Evolutionary conservation across 306 rosid species (phyloP).

Genomic region (Neltuma alba): DNA sequence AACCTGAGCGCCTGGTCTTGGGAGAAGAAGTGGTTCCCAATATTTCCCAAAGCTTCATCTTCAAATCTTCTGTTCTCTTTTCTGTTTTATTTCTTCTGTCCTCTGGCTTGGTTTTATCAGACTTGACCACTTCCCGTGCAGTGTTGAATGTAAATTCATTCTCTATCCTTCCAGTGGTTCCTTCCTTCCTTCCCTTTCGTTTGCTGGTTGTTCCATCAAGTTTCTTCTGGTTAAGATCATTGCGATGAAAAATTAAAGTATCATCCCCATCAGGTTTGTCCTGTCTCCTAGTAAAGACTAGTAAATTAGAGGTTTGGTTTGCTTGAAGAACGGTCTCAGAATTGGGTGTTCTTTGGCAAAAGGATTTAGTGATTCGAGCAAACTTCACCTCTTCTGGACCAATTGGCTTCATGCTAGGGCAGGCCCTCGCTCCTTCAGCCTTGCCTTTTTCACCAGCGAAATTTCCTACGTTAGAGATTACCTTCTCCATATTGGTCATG

Average conservation of each 20-base stretch:
- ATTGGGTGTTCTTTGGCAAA: slow-evolving; percentile 44
- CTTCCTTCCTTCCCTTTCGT: slow-evolving; percentile 55
- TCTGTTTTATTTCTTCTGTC: slow-evolving; percentile 53
- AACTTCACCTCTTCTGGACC: slow-evolving; percentile 45
- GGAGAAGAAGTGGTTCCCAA: slow-evolving; percentile 70
- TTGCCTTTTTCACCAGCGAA: slow-evolving; percentile 40
- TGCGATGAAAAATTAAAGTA: slow-evolving; percentile 46
- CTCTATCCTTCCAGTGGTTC: slow-evolving; percentile 41
- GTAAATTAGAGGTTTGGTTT: slow-evolving; percentile 45
- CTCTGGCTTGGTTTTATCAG: slow-evolving; percentile 44
- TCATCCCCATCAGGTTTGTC: slow-evolving; percentile 45
- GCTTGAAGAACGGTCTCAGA: slow-evolving; percentile 49
- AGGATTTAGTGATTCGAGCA: slow-evolving; percentile 58
- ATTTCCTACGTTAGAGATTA: slow-evolving; percentile 42
- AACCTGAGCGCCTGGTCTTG: slow-evolving; percentile 45
- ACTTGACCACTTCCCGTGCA: slow-evolving; percentile 37
- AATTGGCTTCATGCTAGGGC: slow-evolving; percentile 42
- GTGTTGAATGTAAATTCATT: slow-evolving; percentile 62
- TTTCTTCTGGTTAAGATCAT: slow-evolving; percentile 43
- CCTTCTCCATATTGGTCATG: slow-evolving; percentile 50
- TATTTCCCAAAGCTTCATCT: slow-evolving; percentile 85
- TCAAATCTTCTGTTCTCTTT: slow-evolving; percentile 70
- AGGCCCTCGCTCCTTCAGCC: slow-evolving; percentile 44
- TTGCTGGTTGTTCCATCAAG: slow-evolving; percentile 46
- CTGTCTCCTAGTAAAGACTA: slow-evolving; percentile 45